phyloP scores from a whole-genome alignment of 192 early-diverging fungal genomes.

The Neocallimastix lanati region DNA sequence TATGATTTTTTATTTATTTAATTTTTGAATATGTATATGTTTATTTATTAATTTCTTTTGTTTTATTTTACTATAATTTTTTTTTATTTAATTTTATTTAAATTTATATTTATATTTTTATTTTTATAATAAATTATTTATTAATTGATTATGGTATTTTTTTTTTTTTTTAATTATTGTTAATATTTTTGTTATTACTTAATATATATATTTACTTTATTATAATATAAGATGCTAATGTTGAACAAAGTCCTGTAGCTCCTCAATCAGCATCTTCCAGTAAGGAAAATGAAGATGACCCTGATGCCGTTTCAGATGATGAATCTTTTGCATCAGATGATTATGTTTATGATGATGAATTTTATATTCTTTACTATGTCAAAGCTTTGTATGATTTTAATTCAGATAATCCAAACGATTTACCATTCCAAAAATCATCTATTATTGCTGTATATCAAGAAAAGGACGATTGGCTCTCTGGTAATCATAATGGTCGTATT shows the following conservation, averaged over 20 bases:
- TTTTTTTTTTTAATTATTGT: too few relatives aligned
- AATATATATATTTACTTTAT: background rate
- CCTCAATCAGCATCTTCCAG: conserved; percentile 5
- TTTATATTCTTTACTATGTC: conserved; percentile 12
- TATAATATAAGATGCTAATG: conserved; percentile 4
- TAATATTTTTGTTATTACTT: too few relatives aligned
- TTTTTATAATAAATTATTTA: too few relatives aligned
- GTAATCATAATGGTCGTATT: conserved; percentile 14
- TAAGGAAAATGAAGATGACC: background rate
- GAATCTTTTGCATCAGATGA: conserved; percentile 2
- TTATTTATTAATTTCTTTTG: too few relatives aligned
- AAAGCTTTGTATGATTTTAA: conserved; percentile 24
- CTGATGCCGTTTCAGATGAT: conserved; percentile 2
- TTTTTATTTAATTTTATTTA: too few relatives aligned
- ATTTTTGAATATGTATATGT: too few relatives aligned
- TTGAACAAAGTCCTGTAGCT: background rate
- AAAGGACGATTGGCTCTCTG: conserved; percentile 49
- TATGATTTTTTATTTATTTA: too few relatives aligned
- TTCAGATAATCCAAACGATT: conserved; percentile 26
- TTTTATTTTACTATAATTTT: too few relatives aligned
- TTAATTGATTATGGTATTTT: too few relatives aligned
- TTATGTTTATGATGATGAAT: conserved; percentile 12
- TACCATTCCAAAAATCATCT: conserved; percentile 23
- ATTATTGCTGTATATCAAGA: conserved; percentile 35
- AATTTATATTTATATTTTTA: too few relatives aligned